Evolutionary conservation across 345 rosid species (phyloP), one percentile per base, ranked within the genome.

Genomic region (Bruguiera sexangula): DNA sequence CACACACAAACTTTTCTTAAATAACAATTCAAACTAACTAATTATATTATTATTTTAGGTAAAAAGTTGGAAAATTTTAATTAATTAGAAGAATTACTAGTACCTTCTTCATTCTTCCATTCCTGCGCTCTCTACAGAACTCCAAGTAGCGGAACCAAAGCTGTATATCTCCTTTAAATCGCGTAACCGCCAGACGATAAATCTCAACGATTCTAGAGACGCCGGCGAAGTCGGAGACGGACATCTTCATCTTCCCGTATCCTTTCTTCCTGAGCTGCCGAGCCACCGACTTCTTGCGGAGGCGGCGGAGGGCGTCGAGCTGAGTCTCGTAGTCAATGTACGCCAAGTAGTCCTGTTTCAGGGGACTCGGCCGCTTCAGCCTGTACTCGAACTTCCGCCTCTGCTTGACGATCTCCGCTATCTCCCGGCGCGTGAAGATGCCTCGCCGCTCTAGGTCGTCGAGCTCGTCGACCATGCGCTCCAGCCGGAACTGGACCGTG

Each of bases 31-130:
- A 55, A 55, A 22, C 18, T 3, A 5, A 43, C 18, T 3, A 13
- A 43, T 34, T 34, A 43, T 1, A 43, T 43, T 43, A 43, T 13
- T 43, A 11, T 43, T 43, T 43, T 3, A 13, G 3, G 0, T 43
- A 10, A 11, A 39, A 10, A 11, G 48, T 39, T 11, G 1, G 48
- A 39, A 11, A 2, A 13, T 2, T 43, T 43, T 2, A 43, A 11
- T 43, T 3, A 43, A 43, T 43, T 43, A 39, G 15, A 39, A 9
- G 46, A 11, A 15, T 39, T 10, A 39, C 15, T 39, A 39, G 58
- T 73, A 95, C 98, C 94, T 88, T 88, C 81, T 85, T 90, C 93
- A 88, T 95, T 73, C 92, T 85, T 10, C 97, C 98, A 76, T 95
- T 85, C 70, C 75, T 86, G 43, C 85, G 82, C 78, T 83, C 70